Conservation (phyloP, 371 early-diverging fungal genomes). For the Batkoa obscura region DNA sequence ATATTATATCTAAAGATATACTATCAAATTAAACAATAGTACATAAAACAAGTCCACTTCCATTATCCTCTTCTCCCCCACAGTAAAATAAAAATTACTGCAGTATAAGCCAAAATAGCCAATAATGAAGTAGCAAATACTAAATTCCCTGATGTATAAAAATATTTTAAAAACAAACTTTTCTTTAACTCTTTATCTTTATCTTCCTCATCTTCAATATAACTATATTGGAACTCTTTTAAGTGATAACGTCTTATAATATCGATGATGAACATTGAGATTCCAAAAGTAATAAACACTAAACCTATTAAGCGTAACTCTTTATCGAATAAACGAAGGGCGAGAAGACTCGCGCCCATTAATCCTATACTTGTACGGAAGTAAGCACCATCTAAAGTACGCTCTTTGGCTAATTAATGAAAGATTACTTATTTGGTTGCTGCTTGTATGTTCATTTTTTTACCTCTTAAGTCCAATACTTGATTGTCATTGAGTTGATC, state of each 20-base stretch:
- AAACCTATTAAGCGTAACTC: not conserved
- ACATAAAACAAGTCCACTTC: no score
- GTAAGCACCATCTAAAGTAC: constrained; percentile 4
- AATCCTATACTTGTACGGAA: not conserved
- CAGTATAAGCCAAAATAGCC: no score
- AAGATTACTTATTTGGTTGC: not conserved
- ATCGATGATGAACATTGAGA: not conserved
- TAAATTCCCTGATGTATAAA: no score
- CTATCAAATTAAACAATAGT: no score
- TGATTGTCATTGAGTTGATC: not conserved
- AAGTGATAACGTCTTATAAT: not conserved
- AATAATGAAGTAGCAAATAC: no score
- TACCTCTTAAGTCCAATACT: not conserved
- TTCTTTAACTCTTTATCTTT: no score
- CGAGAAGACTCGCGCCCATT: not conserved
- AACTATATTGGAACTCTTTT: not conserved
- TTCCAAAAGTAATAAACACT: not conserved
- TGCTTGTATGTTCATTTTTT: not conserved
- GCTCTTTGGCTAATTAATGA: not conserved
- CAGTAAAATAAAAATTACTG: no score
- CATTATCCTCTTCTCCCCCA: no score
- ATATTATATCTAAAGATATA: no score
- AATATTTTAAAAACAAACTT: no score
- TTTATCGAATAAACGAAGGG: not conserved
- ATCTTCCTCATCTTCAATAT: no score